Conservation (phyloP, 2,329 filamentous ascomycete species). For the Trichoderma cornu-damae region DNA sequence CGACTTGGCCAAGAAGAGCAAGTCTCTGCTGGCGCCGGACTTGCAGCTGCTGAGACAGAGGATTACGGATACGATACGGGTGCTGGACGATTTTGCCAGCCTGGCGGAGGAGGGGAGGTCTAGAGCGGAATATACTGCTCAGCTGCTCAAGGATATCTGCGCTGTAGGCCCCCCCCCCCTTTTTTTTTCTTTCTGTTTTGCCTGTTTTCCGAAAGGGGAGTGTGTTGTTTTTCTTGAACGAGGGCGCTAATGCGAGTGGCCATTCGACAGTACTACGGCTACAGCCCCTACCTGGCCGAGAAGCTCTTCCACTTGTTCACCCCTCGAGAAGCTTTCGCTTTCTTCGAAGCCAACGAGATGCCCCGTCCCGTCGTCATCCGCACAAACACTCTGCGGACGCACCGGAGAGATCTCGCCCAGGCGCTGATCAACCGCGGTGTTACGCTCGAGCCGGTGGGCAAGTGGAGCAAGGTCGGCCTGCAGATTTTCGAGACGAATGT, state of each 20-base stretch:
- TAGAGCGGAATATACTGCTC: slow-evolving; percentile 79
- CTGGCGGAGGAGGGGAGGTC: slow-evolving; percentile 75
- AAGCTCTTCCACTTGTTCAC: slow-evolving; percentile 93
- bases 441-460: slow-evolving; percentile 91
- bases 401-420: slow-evolving; percentile 77
- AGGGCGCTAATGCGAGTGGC: background rate
- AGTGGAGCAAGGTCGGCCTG: slow-evolving; percentile 97
- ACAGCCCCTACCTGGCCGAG: slow-evolving; percentile 89
- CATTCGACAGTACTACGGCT: slow-evolving; percentile 74
- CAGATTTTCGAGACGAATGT: slow-evolving; percentile 88
- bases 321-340: slow-evolving; percentile 89
- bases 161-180: slow-evolving; percentile 35
- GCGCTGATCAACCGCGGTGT: slow-evolving; percentile 94
- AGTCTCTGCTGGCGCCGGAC: slow-evolving; percentile 73
- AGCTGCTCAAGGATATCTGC: slow-evolving; percentile 87
- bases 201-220: no score
- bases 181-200: background rate
- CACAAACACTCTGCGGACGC: slow-evolving; percentile 85
- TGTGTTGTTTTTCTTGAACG: background rate
- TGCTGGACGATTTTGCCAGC: slow-evolving; percentile 82
- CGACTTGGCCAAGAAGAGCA: slow-evolving; percentile 52
- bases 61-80: slow-evolving; percentile 88
- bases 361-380: slow-evolving; percentile 90
- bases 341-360: slow-evolving; percentile 98
- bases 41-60: slow-evolving; percentile 81